A percentile compares a stretch with the other conserved stretches of the same genome.
These are phyloP conservation scores for Pythium aristosporum DNA, from an alignment of 352 stramenopile genomes.

Conservation along the genomic window DNA sequence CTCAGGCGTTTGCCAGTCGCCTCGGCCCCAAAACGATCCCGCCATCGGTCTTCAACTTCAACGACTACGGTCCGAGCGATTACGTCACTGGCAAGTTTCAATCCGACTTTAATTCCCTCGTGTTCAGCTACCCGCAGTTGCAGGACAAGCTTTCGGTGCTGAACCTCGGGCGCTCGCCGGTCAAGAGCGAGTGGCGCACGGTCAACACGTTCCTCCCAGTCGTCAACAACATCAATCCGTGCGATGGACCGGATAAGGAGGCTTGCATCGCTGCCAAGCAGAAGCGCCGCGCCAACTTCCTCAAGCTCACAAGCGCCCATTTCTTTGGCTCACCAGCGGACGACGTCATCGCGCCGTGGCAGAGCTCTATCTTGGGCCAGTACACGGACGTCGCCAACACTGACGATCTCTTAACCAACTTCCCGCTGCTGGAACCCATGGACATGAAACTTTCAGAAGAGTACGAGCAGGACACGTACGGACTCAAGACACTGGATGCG, in stretches of 20 bases:
- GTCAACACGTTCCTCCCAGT: conserved; percentile 40
- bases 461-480: conserved; percentile 42
- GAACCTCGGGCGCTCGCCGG: conserved; percentile 40
- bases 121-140: conserved; percentile 28
- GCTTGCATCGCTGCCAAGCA: conserved; percentile 4
- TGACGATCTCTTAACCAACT: conserved; percentile 32
- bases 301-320: conserved; percentile 25
- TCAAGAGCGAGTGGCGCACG: conserved; percentile 2
- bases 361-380: conserved; percentile 33
- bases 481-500: conserved; percentile 32
- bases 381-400: conserved; percentile 34
- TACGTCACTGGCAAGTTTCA: conserved; percentile 40
- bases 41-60: conserved; percentile 35
- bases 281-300: conserved; percentile 35
- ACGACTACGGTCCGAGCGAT: conserved; percentile 25
- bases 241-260: neutral
- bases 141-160: conserved; percentile 35
- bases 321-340: conserved; percentile 42
- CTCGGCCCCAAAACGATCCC: conserved; percentile 35
- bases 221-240: conserved; percentile 28
- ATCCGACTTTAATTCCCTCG: conserved; percentile 31
- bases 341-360: conserved; percentile 38
- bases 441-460: conserved; percentile 35
- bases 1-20: conserved; percentile 32
- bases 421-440: conserved; percentile 31